A percentile compares a stretch with the other conserved stretches of the same genome.
phyloP scores from a whole-genome alignment of 2,329 filamentous ascomycete genomes.

The Akanthomyces lecanii region DNA sequence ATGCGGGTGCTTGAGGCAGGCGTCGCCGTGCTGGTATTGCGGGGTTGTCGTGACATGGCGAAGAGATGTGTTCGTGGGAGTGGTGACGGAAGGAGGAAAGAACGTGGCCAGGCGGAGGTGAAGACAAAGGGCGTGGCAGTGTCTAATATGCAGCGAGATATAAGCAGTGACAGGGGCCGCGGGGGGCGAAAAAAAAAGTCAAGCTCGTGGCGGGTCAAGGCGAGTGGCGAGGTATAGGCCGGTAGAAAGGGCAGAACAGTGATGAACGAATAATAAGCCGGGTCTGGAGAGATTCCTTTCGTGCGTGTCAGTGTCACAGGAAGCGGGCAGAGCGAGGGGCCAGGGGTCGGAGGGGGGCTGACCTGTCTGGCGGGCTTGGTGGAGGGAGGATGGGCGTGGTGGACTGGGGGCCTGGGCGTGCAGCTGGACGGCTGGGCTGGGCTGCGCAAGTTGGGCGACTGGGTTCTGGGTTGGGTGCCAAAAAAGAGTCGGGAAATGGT shows the following conservation, averaged over 20 bases:
- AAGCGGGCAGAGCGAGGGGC: neutral
- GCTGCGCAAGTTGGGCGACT: constrained; percentile 5
- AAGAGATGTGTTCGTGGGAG: constrained; percentile 12
- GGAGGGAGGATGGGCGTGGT: neutral
- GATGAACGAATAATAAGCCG: constrained; percentile 3
- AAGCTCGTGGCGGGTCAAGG: constrained; percentile 1
- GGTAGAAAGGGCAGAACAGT: neutral
- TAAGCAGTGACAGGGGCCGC: neutral
- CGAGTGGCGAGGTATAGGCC: constrained; percentile 5
- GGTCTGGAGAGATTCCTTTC: constrained; percentile 10
- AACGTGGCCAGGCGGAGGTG: neutral
- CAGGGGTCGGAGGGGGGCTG: neutral
- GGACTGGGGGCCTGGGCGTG: neutral
- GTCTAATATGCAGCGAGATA: constrained; percentile 11
- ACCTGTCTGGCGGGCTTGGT: neutral
- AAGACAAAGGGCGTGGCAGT: neutral
- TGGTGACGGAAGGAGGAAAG: neutral
- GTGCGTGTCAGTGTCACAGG: constrained; percentile 8
- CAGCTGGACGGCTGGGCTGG: neutral
- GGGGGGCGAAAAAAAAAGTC: constrained; percentile 10
- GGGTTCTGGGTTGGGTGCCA: constrained; percentile 13
- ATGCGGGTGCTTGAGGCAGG: constrained; percentile 46
- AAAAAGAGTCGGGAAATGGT: constrained; percentile 7
- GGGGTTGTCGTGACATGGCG: constrained; percentile 38
- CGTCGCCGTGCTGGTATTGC: constrained; percentile 33